Percentiles rank a stretch among this genome's conserved stretches.
Conservation (phyloP, 345 rosid genomes). For the Camelina laxa region DNA sequence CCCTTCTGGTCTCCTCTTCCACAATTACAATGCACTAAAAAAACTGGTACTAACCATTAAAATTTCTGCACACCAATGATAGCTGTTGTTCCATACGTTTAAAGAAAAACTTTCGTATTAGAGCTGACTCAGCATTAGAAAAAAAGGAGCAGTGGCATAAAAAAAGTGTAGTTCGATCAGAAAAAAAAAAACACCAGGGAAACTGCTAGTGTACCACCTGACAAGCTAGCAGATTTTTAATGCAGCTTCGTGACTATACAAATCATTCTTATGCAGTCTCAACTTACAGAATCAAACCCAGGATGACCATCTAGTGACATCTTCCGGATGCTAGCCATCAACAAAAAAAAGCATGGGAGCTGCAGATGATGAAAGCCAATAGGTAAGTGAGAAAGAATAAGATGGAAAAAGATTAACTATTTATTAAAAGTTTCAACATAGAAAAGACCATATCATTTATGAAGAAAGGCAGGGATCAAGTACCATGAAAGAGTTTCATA, state of each 20-base stretch:
- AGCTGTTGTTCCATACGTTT: not conserved
- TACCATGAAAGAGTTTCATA: not conserved
- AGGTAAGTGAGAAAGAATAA: constrained; percentile 15
- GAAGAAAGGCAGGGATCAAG: not conserved
- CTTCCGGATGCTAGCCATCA: constrained; percentile 77
- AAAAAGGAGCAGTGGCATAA: not conserved
- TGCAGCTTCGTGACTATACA: not conserved
- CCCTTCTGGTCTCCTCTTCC: not conserved
- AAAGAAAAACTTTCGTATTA: constrained; percentile 6
- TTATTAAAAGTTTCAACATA: not conserved
- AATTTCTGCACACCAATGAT: not conserved
- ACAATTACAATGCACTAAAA: not conserved
- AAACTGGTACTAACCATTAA: constrained; percentile 8
- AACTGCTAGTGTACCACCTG: constrained; percentile 12
- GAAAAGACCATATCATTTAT: not conserved
- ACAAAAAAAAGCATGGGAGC: constrained; percentile 85
- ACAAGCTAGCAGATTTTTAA: not conserved
- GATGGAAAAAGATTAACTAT: not conserved
- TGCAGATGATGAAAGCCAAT: constrained; percentile 42
- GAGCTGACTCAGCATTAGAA: not conserved
- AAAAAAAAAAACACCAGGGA: constrained; percentile 10
- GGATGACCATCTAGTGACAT: constrained; percentile 85
- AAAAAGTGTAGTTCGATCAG: not conserved
- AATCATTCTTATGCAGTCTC: constrained; percentile 11
- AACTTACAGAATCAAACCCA: constrained; percentile 88